Evolutionary conservation across 2,329 filamentous ascomycete species (phyloP).

Genomic region (Penicillium frequentans): DNA sequence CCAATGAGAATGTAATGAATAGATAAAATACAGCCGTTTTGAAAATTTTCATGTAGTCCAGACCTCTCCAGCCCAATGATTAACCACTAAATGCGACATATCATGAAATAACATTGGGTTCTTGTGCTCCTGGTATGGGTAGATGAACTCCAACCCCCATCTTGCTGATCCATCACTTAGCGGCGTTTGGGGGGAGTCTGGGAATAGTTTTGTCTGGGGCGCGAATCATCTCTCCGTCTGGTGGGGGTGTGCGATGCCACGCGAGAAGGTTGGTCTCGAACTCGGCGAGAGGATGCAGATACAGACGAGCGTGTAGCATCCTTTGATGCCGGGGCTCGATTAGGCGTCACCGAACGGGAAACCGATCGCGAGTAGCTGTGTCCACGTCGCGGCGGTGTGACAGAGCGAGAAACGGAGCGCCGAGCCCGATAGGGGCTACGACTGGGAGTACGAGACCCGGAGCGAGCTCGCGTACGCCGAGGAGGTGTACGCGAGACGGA

Average conservation of each 20-base stretch:
- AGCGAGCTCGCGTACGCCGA: slow-evolving; percentile 26
- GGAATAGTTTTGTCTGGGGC: slow-evolving; percentile 23
- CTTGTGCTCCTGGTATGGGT: not conserved
- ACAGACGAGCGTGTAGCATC: slow-evolving; percentile 24
- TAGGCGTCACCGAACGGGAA: slow-evolving; percentile 29
- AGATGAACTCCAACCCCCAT: not conserved
- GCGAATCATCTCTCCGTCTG: slow-evolving; percentile 18
- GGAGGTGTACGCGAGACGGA: slow-evolving; percentile 31
- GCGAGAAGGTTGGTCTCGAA: slow-evolving; percentile 20
- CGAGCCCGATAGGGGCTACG: slow-evolving; percentile 23
- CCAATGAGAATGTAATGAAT: not conserved
- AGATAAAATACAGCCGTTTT: not conserved
- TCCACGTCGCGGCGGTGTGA: slow-evolving; percentile 30
- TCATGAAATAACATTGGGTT: not conserved
- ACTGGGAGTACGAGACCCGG: slow-evolving; percentile 27
- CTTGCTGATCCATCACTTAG: not conserved
- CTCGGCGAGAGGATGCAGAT: slow-evolving; percentile 30
- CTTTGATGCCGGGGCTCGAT: slow-evolving; percentile 17
- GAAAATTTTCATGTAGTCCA: not conserved
- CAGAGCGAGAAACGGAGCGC: slow-evolving; percentile 35
- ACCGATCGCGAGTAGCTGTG: slow-evolving; percentile 34
- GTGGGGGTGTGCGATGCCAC: slow-evolving; percentile 27
- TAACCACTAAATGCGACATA: not conserved
- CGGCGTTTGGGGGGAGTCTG: slow-evolving; percentile 22
- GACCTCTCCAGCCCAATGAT: not conserved